These are phyloP conservation scores for Rhododendron molle DNA, from an alignment of 148 eudicot species.

Conservation along the genomic window DNA sequence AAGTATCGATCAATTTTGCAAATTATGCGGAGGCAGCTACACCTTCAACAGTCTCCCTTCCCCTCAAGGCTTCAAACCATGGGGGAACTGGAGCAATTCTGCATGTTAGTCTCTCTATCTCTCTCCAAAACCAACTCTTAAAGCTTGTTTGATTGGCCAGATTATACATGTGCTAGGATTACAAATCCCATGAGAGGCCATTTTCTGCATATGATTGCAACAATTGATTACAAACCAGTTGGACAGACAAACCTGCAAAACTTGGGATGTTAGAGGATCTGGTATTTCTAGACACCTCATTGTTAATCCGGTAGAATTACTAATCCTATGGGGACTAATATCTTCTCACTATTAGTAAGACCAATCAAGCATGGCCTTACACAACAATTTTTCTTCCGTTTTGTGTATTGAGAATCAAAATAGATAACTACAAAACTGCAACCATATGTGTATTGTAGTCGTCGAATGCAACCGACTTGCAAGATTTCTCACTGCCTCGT, in stretches of 20 bases:
- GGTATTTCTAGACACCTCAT: neutral
- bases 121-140: neutral
- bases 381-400: neutral
- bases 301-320: neutral
- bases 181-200: neutral
- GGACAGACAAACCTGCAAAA: neutral
- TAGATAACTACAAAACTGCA: neutral
- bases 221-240: neutral
- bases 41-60: slow-evolving; percentile 60
- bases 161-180: neutral
- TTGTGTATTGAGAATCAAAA: neutral
- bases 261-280: neutral
- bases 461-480: neutral
- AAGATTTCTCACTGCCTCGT: neutral
- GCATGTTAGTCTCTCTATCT: neutral
- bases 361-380: neutral
- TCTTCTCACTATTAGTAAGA: neutral
- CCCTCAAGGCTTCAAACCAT: slow-evolving; percentile 47
- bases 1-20: slow-evolving; percentile 65
- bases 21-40: slow-evolving; percentile 56
- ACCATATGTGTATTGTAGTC: neutral
- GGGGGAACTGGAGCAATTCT: slow-evolving; percentile 17
- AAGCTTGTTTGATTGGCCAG: neutral
- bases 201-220: neutral
- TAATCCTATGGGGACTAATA: neutral